These are phyloP conservation scores for Ophiostoma novo-ulmi DNA, from an alignment of 2,329 filamentous ascomycete genomes.

Conservation along the genomic window DNA sequence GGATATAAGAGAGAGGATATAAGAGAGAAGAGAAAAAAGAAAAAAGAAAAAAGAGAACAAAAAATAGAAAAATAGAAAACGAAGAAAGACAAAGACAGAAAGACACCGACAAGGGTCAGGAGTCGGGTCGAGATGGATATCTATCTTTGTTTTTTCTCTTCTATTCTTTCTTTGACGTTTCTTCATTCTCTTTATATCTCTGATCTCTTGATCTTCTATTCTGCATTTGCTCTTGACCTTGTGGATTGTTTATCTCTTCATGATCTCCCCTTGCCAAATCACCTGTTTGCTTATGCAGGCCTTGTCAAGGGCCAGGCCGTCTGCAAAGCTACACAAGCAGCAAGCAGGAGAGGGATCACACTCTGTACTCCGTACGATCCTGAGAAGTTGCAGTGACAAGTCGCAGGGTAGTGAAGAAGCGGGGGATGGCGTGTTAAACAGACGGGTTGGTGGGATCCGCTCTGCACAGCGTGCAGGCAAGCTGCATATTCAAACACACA, in stretches of 20 bases:
- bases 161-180: neutral
- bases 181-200: neutral
- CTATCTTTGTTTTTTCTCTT: slow-evolving; percentile 1
- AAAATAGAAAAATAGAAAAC: neutral
- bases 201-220: neutral
- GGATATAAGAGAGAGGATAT: neutral
- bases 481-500: slow-evolving; percentile 2
- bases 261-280: slow-evolving; percentile 3
- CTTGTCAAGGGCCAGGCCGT: neutral
- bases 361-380: neutral
- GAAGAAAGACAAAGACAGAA: neutral
- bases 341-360: neutral
- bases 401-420: slow-evolving; percentile 10
- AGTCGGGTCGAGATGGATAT: neutral
- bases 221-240: neutral
- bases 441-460: slow-evolving; percentile 11
- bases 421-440: slow-evolving; percentile 14
- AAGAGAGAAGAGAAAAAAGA: neutral
- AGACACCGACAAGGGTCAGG: slow-evolving; percentile 7
- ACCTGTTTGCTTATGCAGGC: slow-evolving; percentile 5
- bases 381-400: neutral
- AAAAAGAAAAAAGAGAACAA: neutral
- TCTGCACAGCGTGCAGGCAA: slow-evolving; percentile 13
- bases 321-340: neutral
- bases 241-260: neutral